Evolutionary conservation across 116 monocot genomes (phyloP).

Genomic region (Zostera marina): DNA sequence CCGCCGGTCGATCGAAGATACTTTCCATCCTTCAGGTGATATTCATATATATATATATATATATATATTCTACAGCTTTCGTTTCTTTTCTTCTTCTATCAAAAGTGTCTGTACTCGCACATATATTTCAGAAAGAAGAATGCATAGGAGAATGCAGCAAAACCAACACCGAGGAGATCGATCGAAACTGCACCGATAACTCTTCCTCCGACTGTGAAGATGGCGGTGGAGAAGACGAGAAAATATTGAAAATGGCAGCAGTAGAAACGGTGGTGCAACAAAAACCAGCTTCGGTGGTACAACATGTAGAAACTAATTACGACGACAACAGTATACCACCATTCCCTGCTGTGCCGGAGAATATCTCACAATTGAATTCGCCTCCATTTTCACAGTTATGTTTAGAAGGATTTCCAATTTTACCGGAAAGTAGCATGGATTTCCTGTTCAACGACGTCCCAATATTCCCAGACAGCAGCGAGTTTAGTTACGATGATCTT

Average conservation of each 20-base stretch:
- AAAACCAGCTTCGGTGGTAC: background rate
- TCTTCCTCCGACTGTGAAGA: no score
- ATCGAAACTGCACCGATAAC: no score
- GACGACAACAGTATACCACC: background rate
- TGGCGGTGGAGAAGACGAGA: no score
- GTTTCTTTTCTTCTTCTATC: no score
- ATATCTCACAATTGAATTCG: slow-evolving; percentile 11
- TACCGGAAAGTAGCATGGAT: slow-evolving; percentile 5
- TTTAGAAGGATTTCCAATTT: slow-evolving; percentile 6
- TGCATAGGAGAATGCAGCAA: background rate
- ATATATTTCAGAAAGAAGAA: no score
- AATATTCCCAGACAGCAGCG: background rate
- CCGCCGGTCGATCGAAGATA: background rate
- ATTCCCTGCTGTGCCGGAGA: background rate
- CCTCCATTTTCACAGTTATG: slow-evolving; percentile 1
- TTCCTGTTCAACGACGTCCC: background rate
- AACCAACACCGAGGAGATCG: no score
- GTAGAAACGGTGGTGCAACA: no score
- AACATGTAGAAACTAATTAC: background rate
- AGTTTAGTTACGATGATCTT: background rate
- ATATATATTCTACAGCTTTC: no score
- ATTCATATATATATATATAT: no score
- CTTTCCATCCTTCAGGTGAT: background rate
- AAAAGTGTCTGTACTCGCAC: no score
- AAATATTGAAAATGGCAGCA: no score